Percentiles rank a stretch among this genome's conserved stretches.
Evolutionary conservation across 371 early-diverging fungal genomes (phyloP).

Genomic region (Mucor mucedo): DNA sequence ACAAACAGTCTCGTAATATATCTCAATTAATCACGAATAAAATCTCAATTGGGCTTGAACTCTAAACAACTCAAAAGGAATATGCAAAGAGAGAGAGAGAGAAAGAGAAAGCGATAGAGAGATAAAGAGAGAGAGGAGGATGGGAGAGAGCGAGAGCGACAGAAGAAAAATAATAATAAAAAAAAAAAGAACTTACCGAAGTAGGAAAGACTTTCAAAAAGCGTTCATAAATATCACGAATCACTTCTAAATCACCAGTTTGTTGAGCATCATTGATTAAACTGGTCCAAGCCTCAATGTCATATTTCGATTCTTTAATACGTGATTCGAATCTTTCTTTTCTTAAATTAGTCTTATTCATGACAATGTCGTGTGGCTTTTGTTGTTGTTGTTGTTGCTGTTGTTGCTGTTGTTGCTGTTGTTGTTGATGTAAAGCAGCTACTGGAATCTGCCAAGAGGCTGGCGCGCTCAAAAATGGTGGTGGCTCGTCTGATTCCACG

Average conservation of each 20-base stretch:
- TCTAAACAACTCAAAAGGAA: background rate
- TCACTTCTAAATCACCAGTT: conserved; percentile 61
- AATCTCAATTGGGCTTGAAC: background rate
- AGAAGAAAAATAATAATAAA: conserved; percentile 8
- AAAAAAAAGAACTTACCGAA: conserved; percentile 68
- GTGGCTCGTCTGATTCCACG: conserved; percentile 1
- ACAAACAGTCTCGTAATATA: too few species aligned
- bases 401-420: conserved; percentile 10
- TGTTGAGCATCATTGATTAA: conserved; percentile 65
- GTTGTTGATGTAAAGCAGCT: conserved; percentile 43
- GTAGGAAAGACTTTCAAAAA: conserved; percentile 84
- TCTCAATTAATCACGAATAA: background rate
- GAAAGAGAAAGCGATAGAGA: conserved; percentile 8
- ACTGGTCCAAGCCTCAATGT: conserved; percentile 74
- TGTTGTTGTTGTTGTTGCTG: conserved; percentile 18
- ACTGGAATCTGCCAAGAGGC: conserved; percentile 66
- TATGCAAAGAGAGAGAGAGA: background rate
- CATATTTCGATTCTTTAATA: conserved; percentile 61
- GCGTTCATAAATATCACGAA: conserved; percentile 75
- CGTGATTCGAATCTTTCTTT: conserved; percentile 59
- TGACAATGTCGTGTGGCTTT: conserved; percentile 7
- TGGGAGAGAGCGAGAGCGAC: conserved; percentile 1
- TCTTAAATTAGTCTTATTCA: conserved; percentile 39
- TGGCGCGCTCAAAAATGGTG: conserved; percentile 43
- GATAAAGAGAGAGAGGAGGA: conserved; percentile 6